Percentiles rank a stretch among this genome's conserved stretches.
phyloP scores from a whole-genome alignment of 2,329 filamentous ascomycete genomes.

The Ascomycota sp. region DNA sequence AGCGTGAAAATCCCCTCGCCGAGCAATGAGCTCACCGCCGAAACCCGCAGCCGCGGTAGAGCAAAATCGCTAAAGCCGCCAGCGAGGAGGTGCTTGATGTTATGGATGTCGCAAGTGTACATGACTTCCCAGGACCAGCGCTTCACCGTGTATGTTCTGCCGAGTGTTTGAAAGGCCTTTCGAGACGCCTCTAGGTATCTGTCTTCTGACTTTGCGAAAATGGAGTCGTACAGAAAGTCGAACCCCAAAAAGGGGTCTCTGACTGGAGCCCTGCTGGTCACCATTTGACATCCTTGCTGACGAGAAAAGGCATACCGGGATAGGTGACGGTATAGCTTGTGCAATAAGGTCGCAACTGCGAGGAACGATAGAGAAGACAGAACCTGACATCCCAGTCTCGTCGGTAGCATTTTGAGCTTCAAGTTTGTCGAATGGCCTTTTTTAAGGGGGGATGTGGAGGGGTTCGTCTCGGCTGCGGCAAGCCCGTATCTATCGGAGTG shows the following conservation, averaged over 20 bases:
- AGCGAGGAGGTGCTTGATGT: slow-evolving; percentile 31
- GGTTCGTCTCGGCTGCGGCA: no score
- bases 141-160: slow-evolving; percentile 12
- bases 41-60: slow-evolving; percentile 14
- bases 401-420: no score
- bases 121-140: slow-evolving; percentile 13
- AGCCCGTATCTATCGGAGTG: no score
- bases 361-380: no score
- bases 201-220: slow-evolving; percentile 8
- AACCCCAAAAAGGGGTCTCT: slow-evolving; percentile 12
- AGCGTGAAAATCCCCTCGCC: slow-evolving; percentile 25
- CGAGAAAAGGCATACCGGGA: slow-evolving; percentile 4
- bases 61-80: slow-evolving; percentile 27
- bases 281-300: slow-evolving; percentile 6
- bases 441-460: no score
- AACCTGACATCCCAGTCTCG: no score
- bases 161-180: slow-evolving; percentile 8
- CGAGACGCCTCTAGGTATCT: slow-evolving; percentile 10
- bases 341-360: no score
- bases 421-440: no score
- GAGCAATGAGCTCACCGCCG: slow-evolving; percentile 17
- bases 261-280: slow-evolving; percentile 6
- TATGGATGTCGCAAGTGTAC: slow-evolving; percentile 23
- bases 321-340: slow-evolving; percentile 2
- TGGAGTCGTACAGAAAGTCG: slow-evolving; percentile 12